Percentiles rank a stretch among this genome's conserved stretches.
Evolutionary conservation across 805 yeast genomes (phyloP).

Genomic region (Wickerhamiella allomyrinae): DNA sequence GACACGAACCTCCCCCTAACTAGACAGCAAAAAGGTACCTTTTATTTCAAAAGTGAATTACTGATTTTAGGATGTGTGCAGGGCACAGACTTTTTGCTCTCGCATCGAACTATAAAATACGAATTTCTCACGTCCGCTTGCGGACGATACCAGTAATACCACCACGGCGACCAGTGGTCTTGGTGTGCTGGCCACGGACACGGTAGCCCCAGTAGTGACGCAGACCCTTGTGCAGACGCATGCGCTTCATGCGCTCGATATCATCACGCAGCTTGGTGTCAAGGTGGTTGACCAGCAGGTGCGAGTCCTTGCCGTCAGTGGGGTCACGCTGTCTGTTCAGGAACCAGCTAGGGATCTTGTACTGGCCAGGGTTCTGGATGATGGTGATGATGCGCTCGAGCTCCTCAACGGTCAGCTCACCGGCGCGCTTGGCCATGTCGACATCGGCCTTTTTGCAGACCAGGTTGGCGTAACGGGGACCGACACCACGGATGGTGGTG

Average conservation of each 20-base stretch:
- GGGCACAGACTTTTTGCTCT: not conserved
- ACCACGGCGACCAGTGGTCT: slow-evolving; percentile 98
- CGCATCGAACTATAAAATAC: not conserved
- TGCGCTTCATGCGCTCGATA: slow-evolving; percentile 98
- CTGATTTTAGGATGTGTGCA: not conserved
- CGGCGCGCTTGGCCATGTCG: slow-evolving; percentile 96
- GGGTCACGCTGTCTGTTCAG: slow-evolving; percentile 98
- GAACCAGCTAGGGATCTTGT: slow-evolving; percentile 99
- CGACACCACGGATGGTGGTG: slow-evolving; percentile 99
- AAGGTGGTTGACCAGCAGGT: slow-evolving; percentile 95
- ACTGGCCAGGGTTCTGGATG: slow-evolving; percentile 99
- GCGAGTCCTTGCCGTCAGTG: slow-evolving; percentile 98
- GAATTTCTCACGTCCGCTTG: slow-evolving; percentile 20
- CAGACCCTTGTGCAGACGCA: slow-evolving; percentile 99
- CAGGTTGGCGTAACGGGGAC: slow-evolving; percentile 99
- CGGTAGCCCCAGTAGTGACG: slow-evolving; percentile 99
- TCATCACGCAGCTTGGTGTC: slow-evolving; percentile 99
- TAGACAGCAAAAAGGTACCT: not conserved
- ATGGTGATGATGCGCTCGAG: slow-evolving; percentile 99
- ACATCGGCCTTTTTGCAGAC: slow-evolving; percentile 99
- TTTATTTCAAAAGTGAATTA: not conserved
- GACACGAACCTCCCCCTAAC: no score
- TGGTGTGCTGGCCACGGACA: slow-evolving; percentile 99
- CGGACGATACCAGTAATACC: slow-evolving; percentile 30
- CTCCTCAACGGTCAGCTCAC: slow-evolving; percentile 99